Evolutionary conservation across 345 rosid genomes (phyloP).

Genomic region (Hibiscus syriacus): DNA sequence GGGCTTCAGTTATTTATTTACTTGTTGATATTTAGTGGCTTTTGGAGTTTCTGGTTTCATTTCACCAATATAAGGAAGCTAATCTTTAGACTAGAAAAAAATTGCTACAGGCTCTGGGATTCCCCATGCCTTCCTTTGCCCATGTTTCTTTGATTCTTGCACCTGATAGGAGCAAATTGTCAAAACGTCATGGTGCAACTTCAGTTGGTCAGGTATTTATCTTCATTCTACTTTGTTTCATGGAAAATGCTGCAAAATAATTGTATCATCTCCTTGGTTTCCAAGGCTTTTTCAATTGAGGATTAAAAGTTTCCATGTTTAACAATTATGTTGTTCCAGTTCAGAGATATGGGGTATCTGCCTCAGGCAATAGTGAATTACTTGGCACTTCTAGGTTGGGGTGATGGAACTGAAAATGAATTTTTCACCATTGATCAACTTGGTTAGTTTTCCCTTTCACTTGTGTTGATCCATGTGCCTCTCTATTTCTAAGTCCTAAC

Average conservation of each 20-base stretch:
- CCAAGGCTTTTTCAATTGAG: neutral
- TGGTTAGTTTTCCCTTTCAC: conserved; percentile 37
- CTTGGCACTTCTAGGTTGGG: conserved; percentile 92
- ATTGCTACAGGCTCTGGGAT: conserved; percentile 71
- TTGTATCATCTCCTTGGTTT: neutral
- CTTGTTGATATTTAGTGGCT: conserved; percentile 6
- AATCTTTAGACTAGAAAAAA: conserved; percentile 12
- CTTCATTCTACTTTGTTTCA: conserved; percentile 2
- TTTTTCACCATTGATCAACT: conserved; percentile 76
- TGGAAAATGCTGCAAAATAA: conserved; percentile 2
- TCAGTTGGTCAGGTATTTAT: conserved; percentile 75
- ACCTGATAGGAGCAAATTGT: conserved; percentile 87
- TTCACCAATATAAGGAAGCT: conserved; percentile 10
- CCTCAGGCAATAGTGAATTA: conserved; percentile 95
- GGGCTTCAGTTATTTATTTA: neutral
- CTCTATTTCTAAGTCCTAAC: neutral
- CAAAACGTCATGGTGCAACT: conserved; percentile 95
- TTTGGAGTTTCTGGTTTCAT: conserved; percentile 11
- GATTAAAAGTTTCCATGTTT: neutral
- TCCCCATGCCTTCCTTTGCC: conserved; percentile 81
- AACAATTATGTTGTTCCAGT: conserved; percentile 32
- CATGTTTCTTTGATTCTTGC: conserved; percentile 93
- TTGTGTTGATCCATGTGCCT: neutral
- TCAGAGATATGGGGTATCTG: conserved; percentile 88
- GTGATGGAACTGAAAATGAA: conserved; percentile 98